A percentile compares a stretch with the other conserved stretches of the same genome.
Evolutionary conservation across 2,329 filamentous ascomycete genomes (phyloP).

Genomic region (Leptodontidium sp.): DNA sequence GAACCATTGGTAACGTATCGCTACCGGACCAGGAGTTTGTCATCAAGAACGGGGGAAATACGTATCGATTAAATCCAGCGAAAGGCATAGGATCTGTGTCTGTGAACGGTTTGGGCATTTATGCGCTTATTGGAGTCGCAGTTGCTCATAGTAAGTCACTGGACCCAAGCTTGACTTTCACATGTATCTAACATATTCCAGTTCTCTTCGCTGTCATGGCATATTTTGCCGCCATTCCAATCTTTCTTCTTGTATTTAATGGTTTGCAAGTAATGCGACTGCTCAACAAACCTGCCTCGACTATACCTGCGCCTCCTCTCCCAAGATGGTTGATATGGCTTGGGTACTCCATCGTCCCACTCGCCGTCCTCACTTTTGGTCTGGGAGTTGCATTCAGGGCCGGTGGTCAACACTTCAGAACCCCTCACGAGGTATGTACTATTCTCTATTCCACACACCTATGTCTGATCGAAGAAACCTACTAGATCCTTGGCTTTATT

Average conservation of each 20-base stretch:
- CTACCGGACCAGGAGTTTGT: conserved; percentile 26
- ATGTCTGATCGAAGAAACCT: neutral
- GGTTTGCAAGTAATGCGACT: neutral
- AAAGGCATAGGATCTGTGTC: conserved; percentile 15
- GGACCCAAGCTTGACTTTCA: neutral
- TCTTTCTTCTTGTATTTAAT: conserved; percentile 10
- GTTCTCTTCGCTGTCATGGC: conserved; percentile 20
- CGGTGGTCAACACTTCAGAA: conserved; percentile 6
- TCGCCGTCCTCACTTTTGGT: conserved; percentile 7
- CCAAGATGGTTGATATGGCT: conserved; percentile 1
- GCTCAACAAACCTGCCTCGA: neutral
- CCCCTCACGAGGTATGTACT: conserved; percentile 14
- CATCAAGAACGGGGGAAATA: conserved; percentile 25
- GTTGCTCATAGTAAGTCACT: conserved; percentile 20
- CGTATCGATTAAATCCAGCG: conserved; percentile 21
- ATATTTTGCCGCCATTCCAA: conserved; percentile 21
- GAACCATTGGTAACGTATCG: conserved; percentile 3
- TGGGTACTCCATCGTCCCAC: conserved; percentile 12
- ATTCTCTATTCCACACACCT: too few species aligned
- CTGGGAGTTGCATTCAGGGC: conserved; percentile 1
- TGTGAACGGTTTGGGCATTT: conserved; percentile 15
- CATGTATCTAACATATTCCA: neutral
- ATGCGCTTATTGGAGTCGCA: conserved; percentile 16
- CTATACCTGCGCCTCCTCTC: neutral
- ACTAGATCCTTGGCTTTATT: conserved; percentile 15